Percentiles rank a stretch among this genome's conserved stretches.
phyloP scores from a whole-genome alignment of 768 basidiomycete species.

The Mrakia blollopis region DNA sequence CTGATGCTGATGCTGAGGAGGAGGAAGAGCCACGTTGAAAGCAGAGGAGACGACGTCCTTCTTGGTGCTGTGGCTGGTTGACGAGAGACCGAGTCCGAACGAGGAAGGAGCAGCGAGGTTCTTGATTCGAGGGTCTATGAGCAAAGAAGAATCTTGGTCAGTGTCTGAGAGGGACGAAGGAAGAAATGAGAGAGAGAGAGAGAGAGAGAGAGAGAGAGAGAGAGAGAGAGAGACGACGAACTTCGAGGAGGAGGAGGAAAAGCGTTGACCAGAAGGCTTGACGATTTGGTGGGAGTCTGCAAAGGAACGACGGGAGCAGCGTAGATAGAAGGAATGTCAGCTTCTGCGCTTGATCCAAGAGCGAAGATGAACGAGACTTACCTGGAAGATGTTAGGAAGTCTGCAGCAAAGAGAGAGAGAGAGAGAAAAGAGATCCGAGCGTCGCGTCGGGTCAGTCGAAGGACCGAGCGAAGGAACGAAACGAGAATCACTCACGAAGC shows the following conservation, averaged over 20 bases:
- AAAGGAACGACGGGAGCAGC: background rate
- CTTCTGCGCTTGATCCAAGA: background rate
- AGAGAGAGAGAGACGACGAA: background rate
- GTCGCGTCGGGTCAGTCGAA: background rate
- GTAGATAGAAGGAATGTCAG: background rate
- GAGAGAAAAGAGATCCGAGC: background rate
- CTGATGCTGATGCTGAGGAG: no score
- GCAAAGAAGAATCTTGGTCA: background rate
- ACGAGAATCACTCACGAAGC: slow-evolving; percentile 2
- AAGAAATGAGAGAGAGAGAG: background rate
- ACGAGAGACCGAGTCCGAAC: background rate
- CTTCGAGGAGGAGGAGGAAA: background rate
- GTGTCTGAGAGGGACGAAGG: background rate
- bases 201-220: background rate
- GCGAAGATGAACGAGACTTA: background rate
- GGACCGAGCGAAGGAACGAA: background rate
- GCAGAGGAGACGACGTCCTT: background rate
- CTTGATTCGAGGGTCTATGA: background rate
- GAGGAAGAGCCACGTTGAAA: background rate
- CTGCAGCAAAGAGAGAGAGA: background rate
- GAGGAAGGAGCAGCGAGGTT: background rate
- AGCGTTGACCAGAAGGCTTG: background rate
- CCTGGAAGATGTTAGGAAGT: slow-evolving; percentile 5
- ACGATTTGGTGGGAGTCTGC: slow-evolving; percentile 3
- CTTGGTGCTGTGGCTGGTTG: no score